Evolutionary conservation across 2,329 filamentous ascomycete species (phyloP).

Genomic region (Aspergillus oerlinghausenensis): DNA sequence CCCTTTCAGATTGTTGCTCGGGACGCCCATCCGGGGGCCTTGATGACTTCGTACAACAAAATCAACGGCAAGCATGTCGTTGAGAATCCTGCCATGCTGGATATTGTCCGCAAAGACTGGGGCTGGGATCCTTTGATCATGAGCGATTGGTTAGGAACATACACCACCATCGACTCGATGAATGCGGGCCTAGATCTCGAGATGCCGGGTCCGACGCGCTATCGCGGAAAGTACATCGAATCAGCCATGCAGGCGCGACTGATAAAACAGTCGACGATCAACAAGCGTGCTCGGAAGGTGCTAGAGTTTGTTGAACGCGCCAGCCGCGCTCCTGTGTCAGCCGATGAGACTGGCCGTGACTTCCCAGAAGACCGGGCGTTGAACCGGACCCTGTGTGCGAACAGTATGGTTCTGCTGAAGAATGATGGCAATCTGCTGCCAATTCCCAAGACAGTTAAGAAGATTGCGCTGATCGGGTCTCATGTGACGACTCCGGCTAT

Average conservation of each 20-base stretch:
- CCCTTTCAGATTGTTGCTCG: slow-evolving; percentile 55
- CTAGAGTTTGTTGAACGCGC: slow-evolving; percentile 28
- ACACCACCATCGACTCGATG: slow-evolving; percentile 16
- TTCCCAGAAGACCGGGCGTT: slow-evolving; percentile 15
- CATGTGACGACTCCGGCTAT: slow-evolving; percentile 33
- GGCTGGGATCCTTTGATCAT: slow-evolving; percentile 30
- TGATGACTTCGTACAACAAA: slow-evolving; percentile 53
- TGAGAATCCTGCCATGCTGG: slow-evolving; percentile 24
- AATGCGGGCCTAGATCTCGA: slow-evolving; percentile 24
- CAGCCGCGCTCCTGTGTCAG: slow-evolving; percentile 7
- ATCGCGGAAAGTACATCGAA: slow-evolving; percentile 32
- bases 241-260: slow-evolving; percentile 26
- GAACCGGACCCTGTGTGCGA: slow-evolving; percentile 11
- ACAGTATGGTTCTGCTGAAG: slow-evolving; percentile 18
- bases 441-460: slow-evolving; percentile 11
- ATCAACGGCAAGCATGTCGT: slow-evolving; percentile 42
- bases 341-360: slow-evolving; percentile 10
- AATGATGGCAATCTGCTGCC: slow-evolving; percentile 17
- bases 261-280: slow-evolving; percentile 21
- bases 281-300: slow-evolving; percentile 28
- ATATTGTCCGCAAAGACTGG: slow-evolving; percentile 31
- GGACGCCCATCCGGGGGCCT: slow-evolving; percentile 46
- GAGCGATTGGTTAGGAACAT: slow-evolving; percentile 28
- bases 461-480: slow-evolving; percentile 25
- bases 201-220: slow-evolving; percentile 20